These are phyloP conservation scores for Capniomyces stellatus DNA, from an alignment of 371 early-diverging fungal genomes.

Conservation along the genomic window DNA sequence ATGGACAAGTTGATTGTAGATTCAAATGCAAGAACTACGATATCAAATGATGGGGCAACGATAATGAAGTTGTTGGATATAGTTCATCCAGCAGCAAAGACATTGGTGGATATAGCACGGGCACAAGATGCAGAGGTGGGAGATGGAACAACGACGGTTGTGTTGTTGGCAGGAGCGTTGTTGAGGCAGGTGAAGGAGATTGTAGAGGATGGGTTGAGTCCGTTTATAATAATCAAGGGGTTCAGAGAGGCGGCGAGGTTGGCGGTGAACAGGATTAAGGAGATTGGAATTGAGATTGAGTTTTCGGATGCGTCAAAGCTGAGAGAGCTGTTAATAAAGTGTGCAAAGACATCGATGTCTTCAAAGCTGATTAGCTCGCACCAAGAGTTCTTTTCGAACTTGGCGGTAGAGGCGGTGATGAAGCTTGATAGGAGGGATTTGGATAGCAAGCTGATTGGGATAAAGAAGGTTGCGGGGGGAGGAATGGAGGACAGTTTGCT, in stretches of 20 bases:
- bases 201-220: slow-evolving; percentile 96
- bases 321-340: slow-evolving; percentile 81
- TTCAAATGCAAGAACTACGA: slow-evolving; percentile 79
- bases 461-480: slow-evolving; percentile 97
- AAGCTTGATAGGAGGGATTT: slow-evolving; percentile 80
- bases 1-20: slow-evolving; percentile 99
- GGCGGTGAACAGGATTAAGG: slow-evolving; percentile 21
- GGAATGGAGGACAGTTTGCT: slow-evolving; percentile 96
- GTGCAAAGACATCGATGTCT: slow-evolving; percentile 96
- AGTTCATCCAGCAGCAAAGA: slow-evolving; percentile 95
- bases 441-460: slow-evolving; percentile 89
- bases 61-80: slow-evolving; percentile 94
- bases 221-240: slow-evolving; percentile 96
- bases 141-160: slow-evolving; percentile 99
- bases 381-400: slow-evolving; percentile 93
- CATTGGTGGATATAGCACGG: slow-evolving; percentile 96
- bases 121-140: slow-evolving; percentile 99
- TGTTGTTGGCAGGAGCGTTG: slow-evolving; percentile 95
- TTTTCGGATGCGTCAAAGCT: slow-evolving; percentile 38
- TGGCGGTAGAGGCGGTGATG: slow-evolving; percentile 97
- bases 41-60: slow-evolving; percentile 99
- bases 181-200: slow-evolving; percentile 92
- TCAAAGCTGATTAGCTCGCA: slow-evolving; percentile 97
- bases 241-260: slow-evolving; percentile 69
- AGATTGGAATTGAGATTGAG: slow-evolving; percentile 25